Percentiles rank a stretch among this genome's conserved stretches.
Evolutionary conservation across 75 land plant species (phyloP).

Genomic region (Picea sitchensis): DNA sequence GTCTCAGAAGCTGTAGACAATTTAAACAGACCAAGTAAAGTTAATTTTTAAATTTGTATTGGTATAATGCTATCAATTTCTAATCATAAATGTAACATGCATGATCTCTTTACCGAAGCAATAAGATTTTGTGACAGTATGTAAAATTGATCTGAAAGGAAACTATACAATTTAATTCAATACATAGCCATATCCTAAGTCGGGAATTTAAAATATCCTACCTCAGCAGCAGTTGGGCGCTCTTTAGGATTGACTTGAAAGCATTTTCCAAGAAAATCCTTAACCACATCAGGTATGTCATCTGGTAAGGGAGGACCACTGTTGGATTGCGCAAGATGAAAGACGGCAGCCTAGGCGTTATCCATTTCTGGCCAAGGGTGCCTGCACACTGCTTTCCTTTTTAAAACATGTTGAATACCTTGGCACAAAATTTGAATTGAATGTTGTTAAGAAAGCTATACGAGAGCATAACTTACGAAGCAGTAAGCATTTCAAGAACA

Average conservation of each 20-base stretch:
- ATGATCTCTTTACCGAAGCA: too few relatives aligned
- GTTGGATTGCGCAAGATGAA: conserved; percentile 36
- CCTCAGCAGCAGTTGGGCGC: background rate
- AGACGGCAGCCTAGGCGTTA: conserved; percentile 30
- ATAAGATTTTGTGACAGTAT: too few relatives aligned
- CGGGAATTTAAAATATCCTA: background rate
- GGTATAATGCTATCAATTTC: too few relatives aligned
- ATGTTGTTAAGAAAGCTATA: background rate
- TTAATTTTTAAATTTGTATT: too few relatives aligned
- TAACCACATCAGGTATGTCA: conserved; percentile 9
- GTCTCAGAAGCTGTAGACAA: too few relatives aligned
- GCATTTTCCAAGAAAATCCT: conserved; percentile 24
- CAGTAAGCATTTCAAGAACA: conserved; percentile 38
- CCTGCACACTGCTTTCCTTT: conserved; percentile 2
- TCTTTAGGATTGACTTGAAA: conserved; percentile 16
- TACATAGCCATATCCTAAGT: too few relatives aligned
- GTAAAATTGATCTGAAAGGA: too few relatives aligned
- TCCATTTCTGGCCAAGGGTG: conserved; percentile 45
- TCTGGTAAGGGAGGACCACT: conserved; percentile 39
- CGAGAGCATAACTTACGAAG: conserved; percentile 9
- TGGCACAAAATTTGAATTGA: background rate
- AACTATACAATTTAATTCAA: too few relatives aligned
- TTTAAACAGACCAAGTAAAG: too few relatives aligned
- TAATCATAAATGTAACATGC: too few relatives aligned
- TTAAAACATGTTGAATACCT: too few relatives aligned